Evolutionary conservation across 306 rosid species (phyloP).

Genomic region (Quercus gilva): DNA sequence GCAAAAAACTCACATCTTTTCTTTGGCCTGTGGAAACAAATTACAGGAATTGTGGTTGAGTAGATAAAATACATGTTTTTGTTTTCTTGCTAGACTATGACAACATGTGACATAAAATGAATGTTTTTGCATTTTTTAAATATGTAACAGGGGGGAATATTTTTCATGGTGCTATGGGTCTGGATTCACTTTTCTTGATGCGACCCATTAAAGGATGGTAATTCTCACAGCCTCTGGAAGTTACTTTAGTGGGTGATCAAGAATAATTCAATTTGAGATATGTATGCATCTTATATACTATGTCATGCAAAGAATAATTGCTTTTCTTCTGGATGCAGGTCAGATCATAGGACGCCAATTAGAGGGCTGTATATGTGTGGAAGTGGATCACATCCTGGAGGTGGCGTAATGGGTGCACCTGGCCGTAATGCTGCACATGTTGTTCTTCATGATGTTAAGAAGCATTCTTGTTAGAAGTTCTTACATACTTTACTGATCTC

Average conservation of each 20-base stretch:
- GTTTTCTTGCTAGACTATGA: background rate
- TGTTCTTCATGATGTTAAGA: conserved; percentile 58
- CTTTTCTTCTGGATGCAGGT: conserved; percentile 39
- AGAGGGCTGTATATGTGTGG: conserved; percentile 72
- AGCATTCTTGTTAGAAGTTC: background rate
- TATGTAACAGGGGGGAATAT: conserved; percentile 67
- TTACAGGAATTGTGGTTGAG: background rate
- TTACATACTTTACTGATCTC: background rate
- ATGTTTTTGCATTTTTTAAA: background rate
- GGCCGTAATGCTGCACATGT: conserved; percentile 79
- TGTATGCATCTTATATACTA: background rate
- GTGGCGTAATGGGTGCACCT: conserved; percentile 96
- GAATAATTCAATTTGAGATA: background rate
- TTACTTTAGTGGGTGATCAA: background rate
- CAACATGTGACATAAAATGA: background rate
- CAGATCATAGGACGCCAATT: conserved; percentile 71
- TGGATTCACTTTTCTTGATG: conserved; percentile 88
- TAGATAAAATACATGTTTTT: background rate
- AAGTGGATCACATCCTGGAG: conserved; percentile 92
- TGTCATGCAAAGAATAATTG: background rate
- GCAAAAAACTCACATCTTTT: background rate
- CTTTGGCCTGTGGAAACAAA: background rate
- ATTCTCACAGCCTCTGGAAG: background rate
- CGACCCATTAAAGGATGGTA: conserved; percentile 92
- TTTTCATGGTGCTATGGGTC: conserved; percentile 89